Percentiles rank a stretch among this genome's conserved stretches.
Evolutionary conservation across 192 early-diverging fungal species (phyloP).

Genomic region (Coemansia sp.): DNA sequence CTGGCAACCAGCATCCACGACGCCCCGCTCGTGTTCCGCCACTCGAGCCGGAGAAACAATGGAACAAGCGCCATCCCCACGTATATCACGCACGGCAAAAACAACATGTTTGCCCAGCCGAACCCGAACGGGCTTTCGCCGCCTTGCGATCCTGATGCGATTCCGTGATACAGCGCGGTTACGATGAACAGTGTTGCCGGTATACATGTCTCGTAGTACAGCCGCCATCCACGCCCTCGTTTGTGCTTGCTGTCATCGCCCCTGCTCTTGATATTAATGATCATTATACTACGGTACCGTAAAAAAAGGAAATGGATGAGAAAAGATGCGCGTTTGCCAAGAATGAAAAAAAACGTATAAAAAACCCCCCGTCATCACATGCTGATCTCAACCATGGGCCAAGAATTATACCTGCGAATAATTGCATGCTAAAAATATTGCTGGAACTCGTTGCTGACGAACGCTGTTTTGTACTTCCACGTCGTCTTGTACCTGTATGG

Average conservation of each 20-base stretch:
- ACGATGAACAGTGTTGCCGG: constrained; percentile 17
- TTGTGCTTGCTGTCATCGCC: constrained; percentile 2
- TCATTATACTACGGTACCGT: not conserved
- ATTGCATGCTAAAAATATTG: not conserved
- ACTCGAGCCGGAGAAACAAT: constrained; percentile 4
- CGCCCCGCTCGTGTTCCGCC: not conserved
- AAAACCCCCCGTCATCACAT: not conserved
- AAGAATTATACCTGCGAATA: not conserved
- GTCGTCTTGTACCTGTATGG: not conserved
- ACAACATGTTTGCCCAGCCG: not conserved
- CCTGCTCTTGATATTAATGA: not conserved
- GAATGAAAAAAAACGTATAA: no score
- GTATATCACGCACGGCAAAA: not conserved
- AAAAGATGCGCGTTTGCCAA: not conserved
- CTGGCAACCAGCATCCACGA: not conserved
- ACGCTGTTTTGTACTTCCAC: not conserved
- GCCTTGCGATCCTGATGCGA: not conserved
- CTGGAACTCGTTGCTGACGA: constrained; percentile 1
- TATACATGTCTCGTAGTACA: constrained; percentile 39
- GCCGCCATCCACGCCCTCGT: constrained; percentile 14
- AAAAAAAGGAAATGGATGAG: not conserved
- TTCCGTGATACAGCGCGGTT: not conserved
- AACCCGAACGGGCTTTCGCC: not conserved
- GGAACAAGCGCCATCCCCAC: constrained; percentile 2
- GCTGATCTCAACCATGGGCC: not conserved